Evolutionary conservation across 441 rosid genomes (phyloP), one percentile per base, ranked within the genome.

Genomic region (Erodium trifolium): DNA sequence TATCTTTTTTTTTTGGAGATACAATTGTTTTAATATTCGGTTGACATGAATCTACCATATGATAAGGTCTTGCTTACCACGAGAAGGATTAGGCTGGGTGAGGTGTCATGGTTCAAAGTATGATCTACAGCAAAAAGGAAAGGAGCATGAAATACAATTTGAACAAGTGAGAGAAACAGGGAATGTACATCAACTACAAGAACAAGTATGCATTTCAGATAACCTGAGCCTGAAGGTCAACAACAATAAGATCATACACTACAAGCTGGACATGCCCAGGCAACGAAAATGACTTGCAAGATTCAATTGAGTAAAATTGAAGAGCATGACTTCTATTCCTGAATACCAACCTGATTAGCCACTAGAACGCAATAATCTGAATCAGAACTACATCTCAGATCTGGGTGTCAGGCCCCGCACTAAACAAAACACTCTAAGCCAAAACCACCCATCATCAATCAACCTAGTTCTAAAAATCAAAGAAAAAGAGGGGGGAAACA

Each of bases 351-450:
- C 70, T 13, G 17, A 13, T 49, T 49, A 49, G 75, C 64, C 31
- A 67, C 74, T 66, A 70, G 67, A 67, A 71, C 72, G 69, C 64
- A 57, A 57, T 69, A 74, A 53, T 71, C 45, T 68, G 65, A 76
- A 71, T 71, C 69, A 71, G 62, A 78, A 41, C 75, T 79, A 79
- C 80, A 78, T 69, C 80, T 78, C 76, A 71, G 80, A 73, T 82
- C 84, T 67, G 83, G 85, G 86, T 86, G 71, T 53, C 19, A 5
- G 19, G 60, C 60, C 77, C 82, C 65, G 72, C 82, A 81, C 81
- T 78, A 72, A 70, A 14, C 88, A 80, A 86, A 84, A 82, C 82
- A 82, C 77, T 77, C 68, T 4, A 34, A 34, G 80, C 89, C 85
- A 35, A 34, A 86, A 75, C 88, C 89, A 84, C 63, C 39, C 29